Base-by-base conservation (phyloP, 2,329 filamentous ascomycete genomes). In the Aspergillus niger region DNA sequence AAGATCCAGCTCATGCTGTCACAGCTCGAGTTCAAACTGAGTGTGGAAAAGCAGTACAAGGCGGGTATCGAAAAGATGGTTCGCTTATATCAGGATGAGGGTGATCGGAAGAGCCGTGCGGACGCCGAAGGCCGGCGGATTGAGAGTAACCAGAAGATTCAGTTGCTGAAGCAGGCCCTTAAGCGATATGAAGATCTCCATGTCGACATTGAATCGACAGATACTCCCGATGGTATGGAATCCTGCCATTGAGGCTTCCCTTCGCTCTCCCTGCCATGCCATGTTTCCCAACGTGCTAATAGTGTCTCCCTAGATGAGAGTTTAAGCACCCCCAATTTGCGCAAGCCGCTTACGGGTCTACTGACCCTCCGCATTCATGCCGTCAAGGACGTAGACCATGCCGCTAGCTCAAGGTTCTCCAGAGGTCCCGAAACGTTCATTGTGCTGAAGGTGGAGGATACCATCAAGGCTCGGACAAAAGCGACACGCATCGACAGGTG, bases 31-130 rank as follows among this genome's bases (percentile, higher is more conserved):
- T 99, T 99, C 82, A 99, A 99, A 81, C 85, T 99, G 63, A 97
- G 95, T 67, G 95, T 99, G 28, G 95, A 99, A 77, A 96, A 97
- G 75, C 95, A 99, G 79, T 99, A 99, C 79, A 92, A 98, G 67
- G 96, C 96, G 73, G 95, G 95, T 63, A 95, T 99, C 69, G 95
- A 99, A 79, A 99, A 99, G 82, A 98, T 99, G 95, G 91, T 97
- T 50, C 92, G 95, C 75, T 83, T 99, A 38, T 99, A 99, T 74
- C 89, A 95, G 74, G 95, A 98, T 85, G 95, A 98, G 76, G 94
- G 95, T 30, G 95, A 99, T 74, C 89, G 93, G 69, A 97, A 97
- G 82, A 98, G 94, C 80, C 91, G 90, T 75, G 88, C 91, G 60
- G 95, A 99, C 77, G 95, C 95, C 44, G 92, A 96, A 69, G 91